Evolutionary conservation across 2,329 filamentous ascomycete genomes (phyloP).

Genomic region (Pseudocercospora musae): DNA sequence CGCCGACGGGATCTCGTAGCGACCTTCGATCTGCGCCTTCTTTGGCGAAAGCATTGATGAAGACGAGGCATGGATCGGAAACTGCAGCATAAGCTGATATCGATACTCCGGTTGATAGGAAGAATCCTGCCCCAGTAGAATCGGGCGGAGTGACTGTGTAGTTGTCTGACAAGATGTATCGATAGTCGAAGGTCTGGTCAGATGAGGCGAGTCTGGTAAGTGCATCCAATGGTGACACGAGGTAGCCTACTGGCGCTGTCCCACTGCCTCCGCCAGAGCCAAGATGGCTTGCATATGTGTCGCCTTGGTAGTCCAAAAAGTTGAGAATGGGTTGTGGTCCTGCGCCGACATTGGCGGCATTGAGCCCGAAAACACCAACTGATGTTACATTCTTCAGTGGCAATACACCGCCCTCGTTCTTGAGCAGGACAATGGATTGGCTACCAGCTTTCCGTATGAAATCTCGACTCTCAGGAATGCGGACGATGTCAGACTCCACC

Average conservation of each 20-base stretch:
- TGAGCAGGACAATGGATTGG: conserved; percentile 37
- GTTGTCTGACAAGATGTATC: neutral
- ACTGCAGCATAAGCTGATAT: neutral
- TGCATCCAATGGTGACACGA: neutral
- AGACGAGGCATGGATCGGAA: neutral
- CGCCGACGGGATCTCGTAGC: neutral
- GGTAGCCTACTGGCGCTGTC: neutral
- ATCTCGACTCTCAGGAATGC: too few species aligned
- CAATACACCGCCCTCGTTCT: conserved; percentile 49
- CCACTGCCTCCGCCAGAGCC: neutral
- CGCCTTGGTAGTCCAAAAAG: neutral
- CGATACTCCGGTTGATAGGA: neutral
- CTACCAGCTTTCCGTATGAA: neutral
- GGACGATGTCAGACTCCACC: too few species aligned
- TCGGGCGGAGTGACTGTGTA: neutral
- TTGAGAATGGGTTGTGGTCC: neutral
- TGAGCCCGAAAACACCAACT: conserved; percentile 45
- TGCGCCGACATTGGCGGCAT: neutral
- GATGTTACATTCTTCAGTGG: conserved; percentile 51
- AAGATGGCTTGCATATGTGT: neutral
- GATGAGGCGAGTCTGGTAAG: neutral
- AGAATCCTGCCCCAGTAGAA: neutral
- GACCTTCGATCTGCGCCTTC: neutral
- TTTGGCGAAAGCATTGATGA: neutral
- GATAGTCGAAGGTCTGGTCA: neutral